Evolutionary conservation across 805 yeast genomes (phyloP).

Genomic region (Pichia thaimueangensis): DNA sequence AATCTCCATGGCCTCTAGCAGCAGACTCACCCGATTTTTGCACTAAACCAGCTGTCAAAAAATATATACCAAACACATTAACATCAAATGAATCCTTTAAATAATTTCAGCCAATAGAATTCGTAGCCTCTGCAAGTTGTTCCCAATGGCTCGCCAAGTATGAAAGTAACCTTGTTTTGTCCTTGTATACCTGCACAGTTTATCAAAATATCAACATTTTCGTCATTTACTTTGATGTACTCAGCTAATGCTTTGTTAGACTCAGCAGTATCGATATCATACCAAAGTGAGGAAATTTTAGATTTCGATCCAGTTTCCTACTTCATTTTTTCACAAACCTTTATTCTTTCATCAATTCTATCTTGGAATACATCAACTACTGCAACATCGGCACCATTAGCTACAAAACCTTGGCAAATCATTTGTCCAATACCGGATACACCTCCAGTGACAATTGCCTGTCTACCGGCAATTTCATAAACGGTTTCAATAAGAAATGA

Average conservation of each 20-base stretch:
- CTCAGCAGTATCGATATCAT: conserved; percentile 17
- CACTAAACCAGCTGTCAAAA: conserved; percentile 20
- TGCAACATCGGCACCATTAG: conserved; percentile 20
- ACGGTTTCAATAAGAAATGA: conserved; percentile 13
- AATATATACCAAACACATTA: conserved; percentile 22
- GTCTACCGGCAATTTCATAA: conserved; percentile 19
- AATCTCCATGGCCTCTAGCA: conserved; percentile 19
- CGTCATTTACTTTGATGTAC: conserved; percentile 16
- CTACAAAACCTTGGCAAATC: conserved; percentile 18
- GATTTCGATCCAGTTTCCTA: conserved; percentile 16
- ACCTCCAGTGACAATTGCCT: conserved; percentile 22
- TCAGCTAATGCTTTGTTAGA: conserved; percentile 19
- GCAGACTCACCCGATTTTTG: conserved; percentile 21
- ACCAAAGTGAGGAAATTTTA: conserved; percentile 17
- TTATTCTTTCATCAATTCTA: conserved; percentile 16
- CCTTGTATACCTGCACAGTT: conserved; percentile 23
- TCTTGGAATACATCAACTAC: conserved; percentile 20
- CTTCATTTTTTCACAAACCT: conserved; percentile 14
- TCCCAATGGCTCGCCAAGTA: conserved; percentile 19
- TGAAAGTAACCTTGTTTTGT: conserved; percentile 16
- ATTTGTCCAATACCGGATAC: conserved; percentile 23
- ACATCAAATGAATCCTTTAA: conserved; percentile 20
- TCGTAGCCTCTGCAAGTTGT: conserved; percentile 17
- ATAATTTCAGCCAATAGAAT: conserved; percentile 19
- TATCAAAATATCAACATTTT: conserved; percentile 18